Evolutionary conservation across 2,329 filamentous ascomycete genomes (phyloP), one percentile per base, ranked within the genome.

Genomic region (Fusarium temperatum): DNA sequence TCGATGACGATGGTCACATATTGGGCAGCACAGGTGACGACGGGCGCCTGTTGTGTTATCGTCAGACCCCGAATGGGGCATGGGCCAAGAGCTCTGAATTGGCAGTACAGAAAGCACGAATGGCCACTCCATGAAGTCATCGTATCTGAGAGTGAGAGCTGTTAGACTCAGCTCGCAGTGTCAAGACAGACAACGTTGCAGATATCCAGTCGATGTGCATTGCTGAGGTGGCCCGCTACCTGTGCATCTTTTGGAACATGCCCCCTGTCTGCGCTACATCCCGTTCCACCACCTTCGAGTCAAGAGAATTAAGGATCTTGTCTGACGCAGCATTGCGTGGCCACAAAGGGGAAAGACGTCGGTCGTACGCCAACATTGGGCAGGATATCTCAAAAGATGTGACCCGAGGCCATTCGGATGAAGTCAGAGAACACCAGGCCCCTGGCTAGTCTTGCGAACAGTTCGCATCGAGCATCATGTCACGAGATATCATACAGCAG

Each of bases 21-120:
- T 84, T 96, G 13, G 90, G 93, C 4, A 93, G 91, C 45, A 93
- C 93, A 3, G 93, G 93, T 7, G 93, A 96, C 73, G 93, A 95
- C 80, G 93, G 92, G 17, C 89, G 86, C 79, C 78, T 92, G 66
- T 82, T 90, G 76, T 89, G 90, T 70, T 92, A 90, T 78, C 86
- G 90, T 20, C 89, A 91, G 81, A 86, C 84, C 47, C 88, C 89
- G 1, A 86, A 87, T 66, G 89, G 89, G 0, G 78, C 83, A 14
- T 91, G 89, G 89, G 86, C 86, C 1, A 89, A 89, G 81, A 90
- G 89, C 77, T 88, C 88, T 0, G 89, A 91, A 82, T 80, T 91
- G 72, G 85, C 85, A 39, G 88, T 90, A 82, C 85, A 88, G 78
- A 89, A 89, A 81, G 84, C 87, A 71, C 83, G 84, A 64, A 87